Base-by-base conservation (phyloP, 306 rosid genomes). In the Trifolium repens region DNA sequence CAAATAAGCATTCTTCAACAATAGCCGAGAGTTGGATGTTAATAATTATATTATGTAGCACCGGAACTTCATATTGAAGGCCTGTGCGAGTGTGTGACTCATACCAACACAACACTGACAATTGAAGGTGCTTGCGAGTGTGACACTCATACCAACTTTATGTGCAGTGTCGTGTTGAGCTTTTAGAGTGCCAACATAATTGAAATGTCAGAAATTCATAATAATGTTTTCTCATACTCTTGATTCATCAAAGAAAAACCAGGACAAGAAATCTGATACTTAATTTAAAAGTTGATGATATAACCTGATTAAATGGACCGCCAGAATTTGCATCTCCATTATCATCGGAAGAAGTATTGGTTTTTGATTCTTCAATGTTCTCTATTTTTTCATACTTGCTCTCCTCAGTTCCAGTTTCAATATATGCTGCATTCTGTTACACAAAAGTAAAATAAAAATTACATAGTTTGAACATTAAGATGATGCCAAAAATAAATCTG, bases 241-340 rank as follows among this genome's bases (percentile, higher is more conserved):
- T 7, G 42, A 37, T 6, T 37, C 42, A 52, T 14, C 47, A 16
- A 57, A 72, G 42, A 17, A 55, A 73, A 47, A 67, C 40, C 5
- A 24, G 40, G 46, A 69, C 12, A n/a, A 43, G 35, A 77, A n/a
- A 49, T 35, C 58, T 5, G 12, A 50, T 43, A 50, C 46, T 44
- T 35, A 26, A 62, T 17, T 24, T 24, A 14, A 63, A 84, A 64
- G 46, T 72, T 69, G 42, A 53, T 40, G 12, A 35, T 82, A 72
- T 84, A 72, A 92, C 99, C 94, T 90, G 87, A 70, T 78, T 75
- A 83, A 92, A 10, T 15, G 90, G 87, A 35, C 90, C 87, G 42
- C 70, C 82, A 47, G 87, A 80, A 78, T 77, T 68, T 61, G 83
- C 86, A 77, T 71, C 86, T 66, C 75, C 88, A 71, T 78, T 86